These are phyloP conservation scores for Tarenaya hassleriana DNA, from an alignment of 345 rosid species.

Conservation along the genomic window DNA sequence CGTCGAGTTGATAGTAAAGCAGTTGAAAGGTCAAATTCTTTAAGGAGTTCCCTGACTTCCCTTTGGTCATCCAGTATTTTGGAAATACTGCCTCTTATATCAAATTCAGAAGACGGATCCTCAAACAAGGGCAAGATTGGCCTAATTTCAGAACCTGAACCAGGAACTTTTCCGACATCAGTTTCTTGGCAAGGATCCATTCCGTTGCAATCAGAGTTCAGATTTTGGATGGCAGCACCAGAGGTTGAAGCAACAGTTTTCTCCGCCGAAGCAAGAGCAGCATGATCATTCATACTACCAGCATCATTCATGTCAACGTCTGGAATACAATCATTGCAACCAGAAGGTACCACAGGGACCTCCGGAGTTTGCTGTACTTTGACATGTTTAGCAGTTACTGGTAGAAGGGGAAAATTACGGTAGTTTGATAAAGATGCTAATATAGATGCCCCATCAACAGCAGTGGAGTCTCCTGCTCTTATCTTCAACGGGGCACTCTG, in stretches of 20 bases:
- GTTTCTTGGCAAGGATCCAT: conserved; percentile 50
- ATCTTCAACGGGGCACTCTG: conserved; percentile 57
- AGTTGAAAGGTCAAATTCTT: conserved; percentile 43
- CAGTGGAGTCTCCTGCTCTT: conserved; percentile 77
- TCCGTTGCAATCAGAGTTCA: conserved; percentile 43
- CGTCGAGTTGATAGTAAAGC: conserved; percentile 49
- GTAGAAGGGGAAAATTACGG: conserved; percentile 50
- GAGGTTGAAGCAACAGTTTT: conserved; percentile 47
- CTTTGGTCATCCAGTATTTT: conserved; percentile 57
- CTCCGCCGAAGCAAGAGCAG: conserved; percentile 47
- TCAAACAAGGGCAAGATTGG: conserved; percentile 64
- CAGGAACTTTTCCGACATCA: conserved; percentile 47
- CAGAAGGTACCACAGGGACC: conserved; percentile 46
- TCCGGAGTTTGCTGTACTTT: conserved; percentile 55
- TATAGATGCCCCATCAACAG: conserved; percentile 85
- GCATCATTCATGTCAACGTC: conserved; percentile 70
- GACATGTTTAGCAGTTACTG: conserved; percentile 48
- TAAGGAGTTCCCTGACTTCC: conserved; percentile 46
- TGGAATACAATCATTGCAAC: conserved; percentile 41
- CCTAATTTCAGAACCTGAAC: conserved; percentile 48
- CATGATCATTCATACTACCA: conserved; percentile 44
- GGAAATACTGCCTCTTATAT: conserved; percentile 49
- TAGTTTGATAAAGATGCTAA: conserved; percentile 73
- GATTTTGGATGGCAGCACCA: conserved; percentile 42
- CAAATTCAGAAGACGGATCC: conserved; percentile 46